Evolutionary conservation across 140 eudicot genomes (phyloP).

Genomic region (Erigeron philadelphicus): DNA sequence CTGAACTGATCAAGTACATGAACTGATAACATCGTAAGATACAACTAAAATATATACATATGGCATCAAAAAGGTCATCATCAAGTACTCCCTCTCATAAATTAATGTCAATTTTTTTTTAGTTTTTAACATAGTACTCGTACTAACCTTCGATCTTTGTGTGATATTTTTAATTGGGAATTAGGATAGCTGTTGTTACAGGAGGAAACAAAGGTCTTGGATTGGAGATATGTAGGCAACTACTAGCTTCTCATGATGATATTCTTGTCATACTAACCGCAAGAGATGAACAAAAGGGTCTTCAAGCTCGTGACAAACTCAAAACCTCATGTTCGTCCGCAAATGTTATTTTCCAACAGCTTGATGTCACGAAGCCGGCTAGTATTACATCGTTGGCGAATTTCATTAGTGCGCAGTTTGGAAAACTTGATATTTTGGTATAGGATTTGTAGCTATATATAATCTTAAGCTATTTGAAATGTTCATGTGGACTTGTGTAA

Average conservation of each 20-base stretch:
- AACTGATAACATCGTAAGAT: no score
- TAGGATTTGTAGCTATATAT: background rate
- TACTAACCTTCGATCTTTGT: no score
- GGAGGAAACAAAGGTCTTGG: conserved; percentile 30
- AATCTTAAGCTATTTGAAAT: background rate
- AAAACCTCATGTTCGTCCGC: conserved; percentile 9
- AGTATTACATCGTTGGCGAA: conserved; percentile 17
- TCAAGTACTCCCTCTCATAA: no score
- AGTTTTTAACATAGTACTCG: no score
- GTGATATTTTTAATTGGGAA: background rate
- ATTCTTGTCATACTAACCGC: conserved; percentile 23
- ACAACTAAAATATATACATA: conserved; percentile 3
- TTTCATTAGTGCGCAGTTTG: conserved; percentile 16
- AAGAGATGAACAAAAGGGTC: conserved; percentile 26
- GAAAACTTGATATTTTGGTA: conserved; percentile 24
- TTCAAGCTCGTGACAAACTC: conserved; percentile 17
- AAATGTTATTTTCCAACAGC: conserved; percentile 19
- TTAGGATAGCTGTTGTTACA: conserved; percentile 27
- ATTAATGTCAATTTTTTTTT: no score
- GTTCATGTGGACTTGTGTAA: background rate
- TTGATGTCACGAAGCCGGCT: conserved; percentile 20
- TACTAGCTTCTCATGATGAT: conserved; percentile 13
- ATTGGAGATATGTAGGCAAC: conserved; percentile 20
- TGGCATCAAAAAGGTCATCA: conserved; percentile 26
- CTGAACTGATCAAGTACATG: background rate